Base-by-base conservation (phyloP, 2,329 filamentous ascomycete genomes). In the Fusarium multiceps region DNA sequence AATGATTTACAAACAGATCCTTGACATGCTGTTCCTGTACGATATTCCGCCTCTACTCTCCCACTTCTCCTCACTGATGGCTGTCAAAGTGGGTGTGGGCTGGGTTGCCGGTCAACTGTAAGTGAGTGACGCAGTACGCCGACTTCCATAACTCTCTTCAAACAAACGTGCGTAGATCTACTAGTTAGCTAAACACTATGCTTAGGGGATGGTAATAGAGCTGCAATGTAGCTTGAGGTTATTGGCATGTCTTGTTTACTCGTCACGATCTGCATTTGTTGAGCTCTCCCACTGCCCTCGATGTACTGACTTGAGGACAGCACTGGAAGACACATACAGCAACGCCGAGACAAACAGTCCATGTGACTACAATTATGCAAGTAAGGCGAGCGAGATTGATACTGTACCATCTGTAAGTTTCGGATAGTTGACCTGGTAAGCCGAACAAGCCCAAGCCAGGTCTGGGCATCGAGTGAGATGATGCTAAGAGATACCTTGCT, bases 341-440 rank as follows among this genome's bases (percentile, higher is more conserved):
- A 55, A 23, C 23, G 34, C 54, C 53, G 16, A 58, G 42, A 62
- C 32, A 59, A 56, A 18, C 54, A 37, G 49, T 14, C 40, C 49
- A 47, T 55, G 55, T 49, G 50, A 50, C 61, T 28, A 41, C 43
- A 28, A 42, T 10, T 20, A 53, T 53, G 34, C 34, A 53, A 41
- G 32, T 37, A 50, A 67, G 69, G 65, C 61, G 69, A 59, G 56
- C 55, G 69, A 69, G 41, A 61, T 61, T 65, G 46, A 34, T 41
- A 53, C 49, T 12, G 34, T 25, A 49, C 27, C 20, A 20, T 20
- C 34, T 37, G 30, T n/a, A 25, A 56, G 55, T 68, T 47, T 61
- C 21, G 47, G 63, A 25, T 43, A 25, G 41, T 34, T 46, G 23
- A 40, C 42, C 51, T 57, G 32, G 34, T 48, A 55, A 62, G 66